Evolutionary conservation across 768 basidiomycete species (phyloP).

Genomic region (Lactarius sp.): DNA sequence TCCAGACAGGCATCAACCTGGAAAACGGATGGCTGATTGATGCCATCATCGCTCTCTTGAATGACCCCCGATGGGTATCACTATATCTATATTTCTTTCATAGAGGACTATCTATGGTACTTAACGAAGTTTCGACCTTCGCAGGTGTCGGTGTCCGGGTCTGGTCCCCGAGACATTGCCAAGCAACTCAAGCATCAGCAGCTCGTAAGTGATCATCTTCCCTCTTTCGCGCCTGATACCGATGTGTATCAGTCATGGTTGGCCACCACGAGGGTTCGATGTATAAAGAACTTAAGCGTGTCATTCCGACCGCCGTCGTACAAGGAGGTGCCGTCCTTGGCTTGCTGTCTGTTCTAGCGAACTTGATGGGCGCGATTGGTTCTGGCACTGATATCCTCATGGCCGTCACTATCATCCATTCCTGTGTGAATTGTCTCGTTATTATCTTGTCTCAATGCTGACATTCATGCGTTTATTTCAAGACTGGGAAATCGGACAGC

Average conservation of each 20-base stretch:
- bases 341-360: constrained; percentile 83
- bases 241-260: constrained; percentile 51
- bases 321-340: constrained; percentile 93
- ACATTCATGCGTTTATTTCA: not conserved
- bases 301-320: constrained; percentile 96
- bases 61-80: too few relatives aligned
- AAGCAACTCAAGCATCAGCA: constrained; percentile 98
- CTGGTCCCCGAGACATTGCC: constrained; percentile 91
- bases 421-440: constrained; percentile 34
- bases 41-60: too few relatives aligned
- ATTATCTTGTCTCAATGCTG: not conserved
- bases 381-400: constrained; percentile 95
- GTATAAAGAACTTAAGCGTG: constrained; percentile 98
- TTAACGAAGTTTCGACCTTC: too few relatives aligned
- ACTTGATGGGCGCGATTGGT: constrained; percentile 93
- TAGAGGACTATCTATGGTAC: too few relatives aligned
- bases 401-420: constrained; percentile 95
- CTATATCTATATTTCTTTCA: too few relatives aligned
- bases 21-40: too few relatives aligned
- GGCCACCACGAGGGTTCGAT: constrained; percentile 95
- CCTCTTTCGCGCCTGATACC: not conserved
- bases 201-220: constrained; percentile 51
- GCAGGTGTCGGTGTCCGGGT: constrained; percentile 40
- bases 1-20: too few relatives aligned
- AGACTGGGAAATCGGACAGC: constrained; percentile 96